Evolutionary conservation across 441 rosid species (phyloP).

Genomic region (Flueggea neowawraea): DNA sequence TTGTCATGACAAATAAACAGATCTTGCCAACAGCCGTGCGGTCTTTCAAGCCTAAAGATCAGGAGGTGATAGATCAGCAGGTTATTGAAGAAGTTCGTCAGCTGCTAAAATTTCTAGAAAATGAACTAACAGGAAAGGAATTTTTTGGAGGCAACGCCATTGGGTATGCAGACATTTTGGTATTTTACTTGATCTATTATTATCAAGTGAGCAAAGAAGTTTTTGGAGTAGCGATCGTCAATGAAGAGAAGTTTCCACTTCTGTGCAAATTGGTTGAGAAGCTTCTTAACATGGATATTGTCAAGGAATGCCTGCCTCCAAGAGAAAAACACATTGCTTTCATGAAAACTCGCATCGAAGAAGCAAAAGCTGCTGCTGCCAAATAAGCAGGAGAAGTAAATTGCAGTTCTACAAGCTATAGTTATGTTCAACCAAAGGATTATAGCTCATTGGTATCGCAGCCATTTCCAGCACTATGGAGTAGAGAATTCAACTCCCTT

Average conservation of each 20-base stretch:
- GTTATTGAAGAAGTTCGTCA: conserved; percentile 1
- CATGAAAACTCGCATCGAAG: conserved; percentile 13
- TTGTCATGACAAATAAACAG: background rate
- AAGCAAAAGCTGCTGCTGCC: conserved; percentile 5
- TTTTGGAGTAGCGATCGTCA: conserved; percentile 8
- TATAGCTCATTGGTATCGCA: too few species aligned
- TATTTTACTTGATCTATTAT: too few species aligned
- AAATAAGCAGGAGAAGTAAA: too few species aligned
- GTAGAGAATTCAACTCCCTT: too few species aligned
- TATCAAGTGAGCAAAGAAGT: conserved; percentile 13
- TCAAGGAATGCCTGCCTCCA: conserved; percentile 35
- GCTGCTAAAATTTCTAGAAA: conserved; percentile 9
- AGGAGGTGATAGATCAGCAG: background rate
- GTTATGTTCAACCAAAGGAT: too few species aligned
- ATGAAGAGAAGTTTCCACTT: conserved; percentile 30
- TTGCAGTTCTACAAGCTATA: too few species aligned
- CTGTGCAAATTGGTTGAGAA: conserved; percentile 32
- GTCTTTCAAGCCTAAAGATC: background rate
- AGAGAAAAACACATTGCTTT: conserved; percentile 29
- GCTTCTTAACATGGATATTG: conserved; percentile 20
- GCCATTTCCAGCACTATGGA: too few species aligned
- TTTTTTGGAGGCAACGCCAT: conserved; percentile 34
- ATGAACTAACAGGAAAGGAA: too few species aligned
- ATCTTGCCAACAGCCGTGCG: background rate
- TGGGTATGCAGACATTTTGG: conserved; percentile 30